These are phyloP conservation scores for Trypanosoma brucei DNA, from an alignment of 208 protist genomes.

Conservation along the genomic window DNA sequence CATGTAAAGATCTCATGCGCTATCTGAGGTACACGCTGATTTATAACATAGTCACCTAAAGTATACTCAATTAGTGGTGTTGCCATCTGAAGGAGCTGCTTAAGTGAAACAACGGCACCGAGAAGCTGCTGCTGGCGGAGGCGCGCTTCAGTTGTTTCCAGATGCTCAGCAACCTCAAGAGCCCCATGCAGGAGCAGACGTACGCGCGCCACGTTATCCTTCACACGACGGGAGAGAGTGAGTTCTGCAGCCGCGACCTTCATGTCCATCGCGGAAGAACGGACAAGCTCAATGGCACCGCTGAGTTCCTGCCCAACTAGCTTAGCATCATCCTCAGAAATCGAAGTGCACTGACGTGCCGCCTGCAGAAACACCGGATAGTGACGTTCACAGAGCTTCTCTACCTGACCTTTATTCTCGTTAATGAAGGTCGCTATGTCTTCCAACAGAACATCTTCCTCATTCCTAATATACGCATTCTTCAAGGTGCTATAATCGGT, in stretches of 20 bases:
- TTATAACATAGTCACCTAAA: slow-evolving; percentile 81
- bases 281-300: slow-evolving; percentile 65
- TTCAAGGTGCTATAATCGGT: slow-evolving; percentile 83
- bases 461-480: slow-evolving; percentile 72
- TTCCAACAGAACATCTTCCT: slow-evolving; percentile 69
- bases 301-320: slow-evolving; percentile 83
- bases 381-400: slow-evolving; percentile 81
- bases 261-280: slow-evolving; percentile 69
- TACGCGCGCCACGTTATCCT: slow-evolving; percentile 58
- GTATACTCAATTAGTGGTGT: slow-evolving; percentile 69
- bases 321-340: slow-evolving; percentile 78
- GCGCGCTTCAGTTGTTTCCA: slow-evolving; percentile 77
- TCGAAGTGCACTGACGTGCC: slow-evolving; percentile 75
- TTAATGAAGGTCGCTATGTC: slow-evolving; percentile 77
- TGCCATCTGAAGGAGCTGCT: slow-evolving; percentile 61
- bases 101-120: slow-evolving; percentile 66
- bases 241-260: slow-evolving; percentile 63
- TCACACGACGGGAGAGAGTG: slow-evolving; percentile 52
- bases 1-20: slow-evolving; percentile 55
- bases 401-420: slow-evolving; percentile 83
- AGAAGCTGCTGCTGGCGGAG: slow-evolving; percentile 68
- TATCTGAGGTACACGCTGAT: slow-evolving; percentile 67
- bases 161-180: slow-evolving; percentile 66
- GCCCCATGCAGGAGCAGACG: slow-evolving; percentile 42
- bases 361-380: slow-evolving; percentile 85